Base-by-base conservation (phyloP, 164 flowering plant genomes). In the Litsea cubeba region DNA sequence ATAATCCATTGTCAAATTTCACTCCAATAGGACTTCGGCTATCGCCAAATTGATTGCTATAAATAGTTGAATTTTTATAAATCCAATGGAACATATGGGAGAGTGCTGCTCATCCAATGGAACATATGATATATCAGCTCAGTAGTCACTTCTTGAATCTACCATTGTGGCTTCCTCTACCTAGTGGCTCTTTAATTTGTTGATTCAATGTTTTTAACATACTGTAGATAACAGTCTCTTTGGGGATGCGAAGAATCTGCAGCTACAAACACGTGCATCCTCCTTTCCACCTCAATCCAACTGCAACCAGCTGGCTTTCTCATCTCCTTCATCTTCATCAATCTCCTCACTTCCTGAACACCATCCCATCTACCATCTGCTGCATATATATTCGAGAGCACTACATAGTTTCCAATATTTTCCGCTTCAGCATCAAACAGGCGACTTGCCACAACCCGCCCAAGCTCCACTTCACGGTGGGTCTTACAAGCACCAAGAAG, bases 281-380 rank as follows among this genome's bases (percentile, higher is more conserved):
- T 78, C 65, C 77, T 74, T 71, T 85, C 88, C 51, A 90, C 86
- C 79, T 91, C 97, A 71, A 91, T 87, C 97, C 97, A 92, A 78
- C 94, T 91, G 77, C 94, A 90, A 54, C 94, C 98, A 35, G 94
- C 88, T 17, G 92, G 88, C 83, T 91, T 91, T 72, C 79, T 87
- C 71, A 89, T 26, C 57, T 91, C 88, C 73, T 81, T 86, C 10
- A n/a, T 75, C 76, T 73, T 88, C 93, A 91, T 90, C 73, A 87
- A 74, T 80, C 78, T 87, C 80, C 98, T 83, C 50, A 87, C 84
- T 77, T 91, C 91, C 83, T 82, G 64, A 6, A 91, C 95, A 25
- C 83, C 83, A 75, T 89, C 94, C 98, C 98, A 91, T 80, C 82
- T 87, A 50, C 81, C 85, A 80, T 88, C 87, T 22, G 90, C 93